Evolutionary conservation across 2,329 filamentous ascomycete genomes (phyloP).

Genomic region (Cercospora nicotianae): DNA sequence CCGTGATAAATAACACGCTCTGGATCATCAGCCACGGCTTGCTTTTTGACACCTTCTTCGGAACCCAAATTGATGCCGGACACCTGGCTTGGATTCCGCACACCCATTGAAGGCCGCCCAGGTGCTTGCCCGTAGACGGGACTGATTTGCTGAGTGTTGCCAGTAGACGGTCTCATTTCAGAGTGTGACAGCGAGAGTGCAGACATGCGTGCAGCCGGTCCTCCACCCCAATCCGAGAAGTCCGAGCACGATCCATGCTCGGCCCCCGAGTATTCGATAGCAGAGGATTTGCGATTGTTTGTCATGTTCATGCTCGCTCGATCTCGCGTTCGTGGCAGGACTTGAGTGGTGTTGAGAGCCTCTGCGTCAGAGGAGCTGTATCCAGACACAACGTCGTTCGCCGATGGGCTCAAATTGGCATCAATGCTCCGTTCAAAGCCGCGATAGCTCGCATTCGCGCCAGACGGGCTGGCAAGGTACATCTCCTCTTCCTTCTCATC

Average conservation of each 20-base stretch:
- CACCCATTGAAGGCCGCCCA: constrained; percentile 29
- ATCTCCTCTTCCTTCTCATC: constrained; percentile 88
- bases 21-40: constrained; percentile 53
- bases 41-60: constrained; percentile 29
- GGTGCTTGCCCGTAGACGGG: constrained; percentile 38
- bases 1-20: constrained; percentile 94
- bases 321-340: constrained; percentile 31
- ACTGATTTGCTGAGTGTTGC: constrained; percentile 37
- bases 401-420: constrained; percentile 26
- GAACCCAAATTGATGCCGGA: constrained; percentile 53
- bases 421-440: constrained; percentile 43
- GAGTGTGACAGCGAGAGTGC: constrained; percentile 36
- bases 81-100: constrained; percentile 62
- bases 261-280: constrained; percentile 62
- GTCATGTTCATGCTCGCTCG: constrained; percentile 37
- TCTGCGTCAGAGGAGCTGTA: constrained; percentile 52
- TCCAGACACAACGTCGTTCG: constrained; percentile 30
- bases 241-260: constrained; percentile 80
- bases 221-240: constrained; percentile 58
- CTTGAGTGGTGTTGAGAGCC: constrained; percentile 24
- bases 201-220: constrained; percentile 36
- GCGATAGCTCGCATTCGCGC: constrained; percentile 50
- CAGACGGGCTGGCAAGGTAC: constrained; percentile 66
- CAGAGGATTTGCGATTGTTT: constrained; percentile 56
- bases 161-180: constrained; percentile 37